Base-by-base conservation (phyloP, 2,329 filamentous ascomycete genomes). In the Penicillium aurantiogriseum region DNA sequence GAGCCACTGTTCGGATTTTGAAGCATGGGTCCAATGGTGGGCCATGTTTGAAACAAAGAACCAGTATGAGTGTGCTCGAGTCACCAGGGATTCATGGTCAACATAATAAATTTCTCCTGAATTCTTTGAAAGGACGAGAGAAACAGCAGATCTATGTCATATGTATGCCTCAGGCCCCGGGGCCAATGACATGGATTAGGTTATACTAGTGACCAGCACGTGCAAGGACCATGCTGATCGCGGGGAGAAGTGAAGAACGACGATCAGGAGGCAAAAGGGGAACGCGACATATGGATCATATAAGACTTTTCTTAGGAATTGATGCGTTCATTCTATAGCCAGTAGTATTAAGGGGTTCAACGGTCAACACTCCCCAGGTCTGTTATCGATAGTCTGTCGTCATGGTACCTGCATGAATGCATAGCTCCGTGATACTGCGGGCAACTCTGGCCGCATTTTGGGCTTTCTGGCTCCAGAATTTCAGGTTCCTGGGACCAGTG, bases 181-280 rank as follows among this genome's bases (percentile, higher is more conserved):
- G n/a, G n/a, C 46, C 43, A 45, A 13, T 7, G 11, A 9, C 15
- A 27, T 56, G 51, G 53, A 59, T 60, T 63, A 60, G 57, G 58
- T 36, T 64, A 35, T 65, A 62, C 45, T 59, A 59, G 57, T 60
- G 56, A 33, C 40, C 50, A 50, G 46, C 63, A 64, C 64, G 64
- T 65, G 64, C 57, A 48, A 58, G 58, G 50, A 52, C 61, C 56
- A 62, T 51, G 52, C 44, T 39, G 51, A 65, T 63, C 63, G 64
- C 63, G 64, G 63, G 63, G 63, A 58, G 56, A 27, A 42, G 44
- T 63, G 59, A 59, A 64, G 59, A 59, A 58, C 10, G 61, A 50
- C 56, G 61, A 64, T 65, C 61, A 58, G 56, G 62, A 64, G 61
- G 48, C 51, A 57, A 62, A 63, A 59, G 56, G 63, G 59, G 57